phyloP scores from a whole-genome alignment of 2,329 filamentous ascomycete genomes.

The Coniochaeta prunicola region DNA sequence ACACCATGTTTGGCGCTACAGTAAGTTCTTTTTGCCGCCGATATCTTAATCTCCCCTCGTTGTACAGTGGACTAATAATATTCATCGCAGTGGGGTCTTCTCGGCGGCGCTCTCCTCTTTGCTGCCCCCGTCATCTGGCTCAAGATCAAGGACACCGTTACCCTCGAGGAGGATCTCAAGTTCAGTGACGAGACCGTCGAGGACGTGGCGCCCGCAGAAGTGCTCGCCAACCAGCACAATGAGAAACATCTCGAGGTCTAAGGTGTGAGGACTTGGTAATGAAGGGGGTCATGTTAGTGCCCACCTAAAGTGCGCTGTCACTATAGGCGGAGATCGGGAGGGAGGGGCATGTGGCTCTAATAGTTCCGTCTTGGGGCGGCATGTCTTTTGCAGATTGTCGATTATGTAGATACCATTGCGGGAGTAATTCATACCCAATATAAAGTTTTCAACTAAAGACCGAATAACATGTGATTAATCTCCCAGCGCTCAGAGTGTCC shows the following conservation, averaged over 20 bases:
- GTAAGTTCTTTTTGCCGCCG: conserved; percentile 19
- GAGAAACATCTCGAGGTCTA: conserved; percentile 13
- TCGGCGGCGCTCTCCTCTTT: conserved; percentile 65
- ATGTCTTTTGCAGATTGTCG: too few relatives aligned
- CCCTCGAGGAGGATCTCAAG: conserved; percentile 72
- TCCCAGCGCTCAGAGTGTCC: too few relatives aligned
- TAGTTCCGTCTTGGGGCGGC: too few relatives aligned
- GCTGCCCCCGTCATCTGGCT: conserved; percentile 73
- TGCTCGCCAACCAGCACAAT: conserved; percentile 17
- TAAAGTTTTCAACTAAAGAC: too few relatives aligned
- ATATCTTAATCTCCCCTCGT: too few relatives aligned
- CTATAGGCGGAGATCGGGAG: too few relatives aligned
- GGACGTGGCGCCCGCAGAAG: conserved; percentile 47
- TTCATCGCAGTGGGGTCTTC: conserved; percentile 63
- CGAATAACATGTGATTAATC: too few relatives aligned
- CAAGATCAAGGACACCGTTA: conserved; percentile 76
- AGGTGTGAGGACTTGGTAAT: neutral
- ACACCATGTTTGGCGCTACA: conserved; percentile 61
- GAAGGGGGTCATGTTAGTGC: too few relatives aligned
- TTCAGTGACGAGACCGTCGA: conserved; percentile 77
- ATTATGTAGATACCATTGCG: too few relatives aligned
- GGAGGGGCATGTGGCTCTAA: too few relatives aligned
- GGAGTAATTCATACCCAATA: too few relatives aligned
- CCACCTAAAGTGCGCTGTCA: too few relatives aligned
- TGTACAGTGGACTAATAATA: neutral